These are phyloP conservation scores for Aspergillus tanneri DNA, from an alignment of 2,329 filamentous ascomycete species.

Conservation along the genomic window DNA sequence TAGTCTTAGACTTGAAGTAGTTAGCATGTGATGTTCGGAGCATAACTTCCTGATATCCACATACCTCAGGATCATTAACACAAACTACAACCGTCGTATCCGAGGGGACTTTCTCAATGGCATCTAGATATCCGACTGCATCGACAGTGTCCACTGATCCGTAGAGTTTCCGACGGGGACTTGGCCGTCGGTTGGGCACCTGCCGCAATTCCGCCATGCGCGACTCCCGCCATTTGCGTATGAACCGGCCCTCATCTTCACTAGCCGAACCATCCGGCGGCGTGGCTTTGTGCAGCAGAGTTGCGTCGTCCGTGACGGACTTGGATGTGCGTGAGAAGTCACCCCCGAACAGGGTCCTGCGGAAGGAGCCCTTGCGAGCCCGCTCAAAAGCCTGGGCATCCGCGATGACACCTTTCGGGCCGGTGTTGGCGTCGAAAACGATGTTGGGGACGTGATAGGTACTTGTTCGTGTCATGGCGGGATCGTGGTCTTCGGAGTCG, in stretches of 20 bases:
- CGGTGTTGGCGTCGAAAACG: conserved; percentile 50
- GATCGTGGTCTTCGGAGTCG: conserved; percentile 34
- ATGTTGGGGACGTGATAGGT: conserved; percentile 48
- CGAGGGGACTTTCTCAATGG: conserved; percentile 81
- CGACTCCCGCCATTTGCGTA: conserved; percentile 80
- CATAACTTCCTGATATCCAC: no score
- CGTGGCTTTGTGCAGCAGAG: conserved; percentile 26
- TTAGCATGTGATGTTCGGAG: conserved; percentile 9
- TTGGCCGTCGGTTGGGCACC: conserved; percentile 66
- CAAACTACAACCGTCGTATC: conserved; percentile 89
- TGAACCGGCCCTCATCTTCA: conserved; percentile 74
- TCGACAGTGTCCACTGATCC: conserved; percentile 82
- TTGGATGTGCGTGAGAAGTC: conserved; percentile 29
- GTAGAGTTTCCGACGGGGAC: conserved; percentile 74
- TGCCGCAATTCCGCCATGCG: conserved; percentile 74
- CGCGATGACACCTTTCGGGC: conserved; percentile 53
- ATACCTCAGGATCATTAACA: conserved; percentile 83
- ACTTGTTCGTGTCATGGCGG: conserved; percentile 36
- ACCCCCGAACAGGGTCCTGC: conserved; percentile 42
- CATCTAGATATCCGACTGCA: conserved; percentile 89
- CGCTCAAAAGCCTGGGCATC: conserved; percentile 52
- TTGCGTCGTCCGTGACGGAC: conserved; percentile 22
- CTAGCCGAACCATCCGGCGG: conserved; percentile 35
- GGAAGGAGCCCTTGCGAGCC: conserved; percentile 49
- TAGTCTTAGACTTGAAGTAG: conserved; percentile 67